A percentile compares a stretch with the other conserved stretches of the same genome.
Conservation (phyloP, 108 stramenopile genomes). For the Cyclotella sp. region DNA sequence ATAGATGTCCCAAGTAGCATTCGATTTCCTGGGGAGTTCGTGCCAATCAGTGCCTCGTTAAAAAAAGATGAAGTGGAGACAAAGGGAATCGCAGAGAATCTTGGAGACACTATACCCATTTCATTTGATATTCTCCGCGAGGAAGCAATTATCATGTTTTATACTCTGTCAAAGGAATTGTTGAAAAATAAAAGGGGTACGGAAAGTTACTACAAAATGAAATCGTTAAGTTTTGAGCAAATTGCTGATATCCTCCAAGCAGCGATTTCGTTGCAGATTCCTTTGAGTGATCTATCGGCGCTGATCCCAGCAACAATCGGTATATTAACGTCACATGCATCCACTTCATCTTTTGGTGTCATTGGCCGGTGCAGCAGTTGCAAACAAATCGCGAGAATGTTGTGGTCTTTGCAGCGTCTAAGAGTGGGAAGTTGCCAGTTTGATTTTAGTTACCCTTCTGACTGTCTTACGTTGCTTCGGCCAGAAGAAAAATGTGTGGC, state of each 20-base stretch:
- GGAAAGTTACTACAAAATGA: conserved; percentile 10
- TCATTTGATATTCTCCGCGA: conserved; percentile 5
- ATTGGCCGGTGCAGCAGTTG: conserved; percentile 22
- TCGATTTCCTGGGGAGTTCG: neutral
- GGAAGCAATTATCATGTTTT: conserved; percentile 46
- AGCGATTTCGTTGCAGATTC: conserved; percentile 23
- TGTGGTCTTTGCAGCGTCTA: conserved; percentile 44
- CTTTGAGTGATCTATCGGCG: neutral
- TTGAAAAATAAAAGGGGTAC: neutral
- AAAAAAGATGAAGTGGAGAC: neutral
- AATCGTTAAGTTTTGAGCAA: conserved; percentile 27
- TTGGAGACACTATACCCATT: neutral
- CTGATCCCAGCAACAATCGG: neutral
- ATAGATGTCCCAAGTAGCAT: neutral
- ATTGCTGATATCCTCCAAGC: conserved; percentile 36
- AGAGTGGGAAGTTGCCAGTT: conserved; percentile 33
- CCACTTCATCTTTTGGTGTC: neutral
- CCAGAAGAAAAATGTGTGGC: conserved; percentile 26
- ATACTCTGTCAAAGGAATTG: conserved; percentile 43
- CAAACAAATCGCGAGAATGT: conserved; percentile 38
- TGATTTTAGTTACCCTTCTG: no score
- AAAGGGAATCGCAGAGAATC: no score
- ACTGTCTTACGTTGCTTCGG: neutral
- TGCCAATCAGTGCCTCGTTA: neutral
- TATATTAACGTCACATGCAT: neutral